phyloP scores from a whole-genome alignment of 768 basidiomycete genomes.

The Phaeolepiota aurea region DNA sequence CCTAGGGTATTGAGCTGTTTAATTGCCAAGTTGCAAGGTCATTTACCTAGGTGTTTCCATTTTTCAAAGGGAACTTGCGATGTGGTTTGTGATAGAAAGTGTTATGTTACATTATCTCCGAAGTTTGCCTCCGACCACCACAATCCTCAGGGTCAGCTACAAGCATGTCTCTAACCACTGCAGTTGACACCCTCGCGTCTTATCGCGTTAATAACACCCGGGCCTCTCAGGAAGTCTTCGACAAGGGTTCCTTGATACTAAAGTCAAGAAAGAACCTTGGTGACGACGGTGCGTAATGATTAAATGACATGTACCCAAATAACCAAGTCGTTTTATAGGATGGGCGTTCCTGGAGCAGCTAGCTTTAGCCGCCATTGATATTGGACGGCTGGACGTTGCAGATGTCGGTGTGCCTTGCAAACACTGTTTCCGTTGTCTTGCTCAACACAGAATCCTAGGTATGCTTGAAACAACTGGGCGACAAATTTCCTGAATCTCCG shows the following conservation, averaged over 20 bases:
- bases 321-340: conserved; percentile 28
- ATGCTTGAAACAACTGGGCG: conserved; percentile 51
- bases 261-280: conserved; percentile 41
- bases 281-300: conserved; percentile 40
- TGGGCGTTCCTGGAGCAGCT: conserved; percentile 83
- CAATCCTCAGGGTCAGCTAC: no score
- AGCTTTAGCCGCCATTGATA: conserved; percentile 67
- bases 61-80: neutral
- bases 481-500: conserved; percentile 72
- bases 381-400: conserved; percentile 63
- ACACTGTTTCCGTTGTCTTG: conserved; percentile 7
- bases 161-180: conserved; percentile 35
- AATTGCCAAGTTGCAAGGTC: no score
- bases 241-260: conserved; percentile 43
- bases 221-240: conserved; percentile 52
- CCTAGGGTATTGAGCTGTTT: neutral
- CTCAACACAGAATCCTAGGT: no score
- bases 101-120: no score
- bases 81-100: no score
- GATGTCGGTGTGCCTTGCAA: conserved; percentile 68
- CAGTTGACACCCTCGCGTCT: conserved; percentile 44
- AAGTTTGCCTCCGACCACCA: no score
- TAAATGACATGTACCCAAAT: conserved; percentile 5
- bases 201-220: conserved; percentile 44
- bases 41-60: neutral